phyloP scores from a whole-genome alignment of 140 eudicot genomes.

The Bidens hawaiensis region DNA sequence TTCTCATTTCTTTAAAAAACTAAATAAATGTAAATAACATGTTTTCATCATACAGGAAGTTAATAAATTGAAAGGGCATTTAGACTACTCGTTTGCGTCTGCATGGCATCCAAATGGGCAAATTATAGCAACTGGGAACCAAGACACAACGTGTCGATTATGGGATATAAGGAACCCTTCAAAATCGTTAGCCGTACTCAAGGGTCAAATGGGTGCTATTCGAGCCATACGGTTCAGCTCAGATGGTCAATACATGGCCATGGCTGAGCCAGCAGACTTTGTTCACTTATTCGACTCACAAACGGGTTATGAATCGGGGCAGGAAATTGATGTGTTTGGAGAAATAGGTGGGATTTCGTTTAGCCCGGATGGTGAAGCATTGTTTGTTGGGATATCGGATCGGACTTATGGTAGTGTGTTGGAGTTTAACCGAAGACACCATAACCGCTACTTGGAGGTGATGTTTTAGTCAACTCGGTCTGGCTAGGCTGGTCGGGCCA shows the following conservation, averaged over 20 bases:
- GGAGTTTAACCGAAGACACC: constrained; percentile 65
- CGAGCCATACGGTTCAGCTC: constrained; percentile 61
- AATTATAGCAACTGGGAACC: constrained; percentile 90
- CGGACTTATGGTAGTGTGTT: constrained; percentile 81
- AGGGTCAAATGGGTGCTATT: constrained; percentile 89
- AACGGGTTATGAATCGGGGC: constrained; percentile 38
- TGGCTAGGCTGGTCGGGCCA: not conserved
- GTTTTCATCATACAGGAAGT: constrained; percentile 34
- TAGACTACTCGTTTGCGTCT: constrained; percentile 82
- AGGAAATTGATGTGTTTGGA: constrained; percentile 90
- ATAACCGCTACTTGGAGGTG: constrained; percentile 38
- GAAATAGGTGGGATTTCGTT: constrained; percentile 91
- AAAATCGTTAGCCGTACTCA: constrained; percentile 54
- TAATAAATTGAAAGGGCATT: constrained; percentile 59
- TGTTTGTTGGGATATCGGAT: constrained; percentile 82
- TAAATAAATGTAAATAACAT: not conserved
- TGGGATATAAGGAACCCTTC: constrained; percentile 81
- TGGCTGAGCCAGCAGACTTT: constrained; percentile 97
- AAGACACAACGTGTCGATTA: constrained; percentile 85
- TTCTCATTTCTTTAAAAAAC: not conserved
- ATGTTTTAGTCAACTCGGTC: constrained; percentile 26
- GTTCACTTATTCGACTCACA: constrained; percentile 67
- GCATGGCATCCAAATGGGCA: constrained; percentile 94
- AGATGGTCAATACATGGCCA: constrained; percentile 81
- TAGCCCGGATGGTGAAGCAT: constrained; percentile 78